Base-by-base conservation (phyloP, 192 early-diverging fungal species). In the Coemansia sp. region DNA sequence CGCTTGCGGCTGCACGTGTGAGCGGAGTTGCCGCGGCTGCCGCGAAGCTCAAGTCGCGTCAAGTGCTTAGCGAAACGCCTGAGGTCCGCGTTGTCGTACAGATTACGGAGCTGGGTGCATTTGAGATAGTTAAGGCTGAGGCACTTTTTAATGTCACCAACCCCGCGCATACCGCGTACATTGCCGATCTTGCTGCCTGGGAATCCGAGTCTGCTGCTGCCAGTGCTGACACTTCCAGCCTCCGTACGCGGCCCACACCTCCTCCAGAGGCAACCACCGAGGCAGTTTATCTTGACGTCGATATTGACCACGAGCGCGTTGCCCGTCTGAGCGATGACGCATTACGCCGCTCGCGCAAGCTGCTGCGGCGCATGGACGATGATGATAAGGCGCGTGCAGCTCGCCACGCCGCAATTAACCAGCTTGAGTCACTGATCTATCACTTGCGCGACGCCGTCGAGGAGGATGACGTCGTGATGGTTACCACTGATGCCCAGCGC, bases 351-450 rank as follows among this genome's bases (percentile, higher is more conserved):
- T 77, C 86, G 64, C 80, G 68, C 52, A 25, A 21, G 23, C 86
- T 88, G 75, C 76, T 90, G 42, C 72, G 74, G 24, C 74, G 69
- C 59, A 82, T 99, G 82, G 95, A 99, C 65, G 63, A 72, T 29
- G 84, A 85, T 61, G 95, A 97, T 80, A 54, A 70, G 3, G 70
- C 79, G 19, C 91, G 90, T 61, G 84, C 82, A 31, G 84, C 85
- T 6, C 88, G 87, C 33, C 94, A 94, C 77, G 91, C 89, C 70
- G 93, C 95, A 21, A 74, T 85, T 42, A 99, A 99, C 82, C 83
- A 82, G 55, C 85, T 99, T 22, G 97, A 99, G 74, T 80, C 93
- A 3, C 95, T 92, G 76, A 82, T 97, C 30, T 99, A 98, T 80
- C 87, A 86, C 32, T 74, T 88, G 39, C 91, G 91, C 55, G 94